Percentiles rank a stretch among this genome's conserved stretches.
These are phyloP conservation scores for Aspergillus latus DNA, from an alignment of 2,329 filamentous ascomycete species.

Conservation along the genomic window DNA sequence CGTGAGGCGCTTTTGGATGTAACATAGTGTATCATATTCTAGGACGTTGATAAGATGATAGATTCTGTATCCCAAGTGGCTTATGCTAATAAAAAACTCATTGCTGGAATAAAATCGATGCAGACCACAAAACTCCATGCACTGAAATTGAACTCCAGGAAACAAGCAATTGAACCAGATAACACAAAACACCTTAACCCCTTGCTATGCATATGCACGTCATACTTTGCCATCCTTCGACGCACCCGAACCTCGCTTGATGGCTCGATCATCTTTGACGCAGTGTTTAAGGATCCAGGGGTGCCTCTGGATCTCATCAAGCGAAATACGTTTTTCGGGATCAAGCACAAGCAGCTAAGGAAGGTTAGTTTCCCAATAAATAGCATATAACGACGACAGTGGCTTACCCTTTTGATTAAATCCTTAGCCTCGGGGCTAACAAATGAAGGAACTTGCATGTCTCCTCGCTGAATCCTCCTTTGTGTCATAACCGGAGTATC, in stretches of 20 bases:
- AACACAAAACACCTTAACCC: slow-evolving; percentile 23
- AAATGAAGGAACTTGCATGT: slow-evolving; percentile 90
- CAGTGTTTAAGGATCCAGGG: slow-evolving; percentile 98
- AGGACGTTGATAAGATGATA: slow-evolving; percentile 5
- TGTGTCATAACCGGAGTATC: slow-evolving; percentile 95
- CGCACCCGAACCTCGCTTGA: slow-evolving; percentile 44
- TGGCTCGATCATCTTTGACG: slow-evolving; percentile 53
- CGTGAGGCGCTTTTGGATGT: slow-evolving; percentile 4
- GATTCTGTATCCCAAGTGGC: neutral
- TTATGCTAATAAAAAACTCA: slow-evolving; percentile 6
- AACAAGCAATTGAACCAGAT: slow-evolving; percentile 9
- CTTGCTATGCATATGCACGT: slow-evolving; percentile 22
- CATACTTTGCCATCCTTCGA: slow-evolving; percentile 36
- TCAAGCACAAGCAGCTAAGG: slow-evolving; percentile 79
- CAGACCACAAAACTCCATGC: slow-evolving; percentile 19
- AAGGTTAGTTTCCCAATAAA: slow-evolving; percentile 23
- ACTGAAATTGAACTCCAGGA: neutral
- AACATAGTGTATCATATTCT: slow-evolving; percentile 17
- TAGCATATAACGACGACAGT: neutral
- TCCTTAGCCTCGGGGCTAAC: slow-evolving; percentile 88
- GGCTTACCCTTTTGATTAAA: slow-evolving; percentile 77
- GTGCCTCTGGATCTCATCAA: slow-evolving; percentile 84
- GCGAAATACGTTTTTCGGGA: slow-evolving; percentile 85
- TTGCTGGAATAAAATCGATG: neutral
- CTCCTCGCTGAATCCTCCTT: slow-evolving; percentile 78